These are phyloP conservation scores for Gyrodon lividus DNA, from an alignment of 768 basidiomycete species.

Conservation along the genomic window DNA sequence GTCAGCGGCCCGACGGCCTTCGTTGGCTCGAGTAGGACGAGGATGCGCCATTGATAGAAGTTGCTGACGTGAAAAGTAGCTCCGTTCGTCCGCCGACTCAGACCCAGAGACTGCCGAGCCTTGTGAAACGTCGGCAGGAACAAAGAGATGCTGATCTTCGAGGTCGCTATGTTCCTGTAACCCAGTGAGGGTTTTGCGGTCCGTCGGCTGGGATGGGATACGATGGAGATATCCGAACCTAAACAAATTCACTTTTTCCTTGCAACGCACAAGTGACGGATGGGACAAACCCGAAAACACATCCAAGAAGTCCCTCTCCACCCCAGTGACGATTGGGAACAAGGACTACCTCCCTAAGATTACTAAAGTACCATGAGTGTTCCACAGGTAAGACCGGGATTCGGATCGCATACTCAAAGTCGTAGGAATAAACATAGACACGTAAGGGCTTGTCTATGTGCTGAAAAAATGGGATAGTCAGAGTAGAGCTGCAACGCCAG, in stretches of 20 bases:
- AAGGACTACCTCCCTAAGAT: slow-evolving; percentile 87
- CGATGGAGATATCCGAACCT: slow-evolving; percentile 92
- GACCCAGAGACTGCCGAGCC: slow-evolving; percentile 1
- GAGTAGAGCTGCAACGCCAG: not conserved
- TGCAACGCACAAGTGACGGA: not conserved
- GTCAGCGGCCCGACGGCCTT: slow-evolving; percentile 16
- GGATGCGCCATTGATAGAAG: slow-evolving; percentile 28
- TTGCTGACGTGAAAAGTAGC: slow-evolving; percentile 9
- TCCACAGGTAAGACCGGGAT: not conserved
- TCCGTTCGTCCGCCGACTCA: slow-evolving; percentile 6
- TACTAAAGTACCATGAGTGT: slow-evolving; percentile 45
- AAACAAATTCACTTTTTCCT: slow-evolving; percentile 7
- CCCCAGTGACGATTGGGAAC: slow-evolving; percentile 98
- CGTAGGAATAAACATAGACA: slow-evolving; percentile 95
- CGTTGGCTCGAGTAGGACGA: slow-evolving; percentile 25
- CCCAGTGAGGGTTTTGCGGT: slow-evolving; percentile 57
- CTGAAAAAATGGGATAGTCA: slow-evolving; percentile 38
- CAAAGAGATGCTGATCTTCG: slow-evolving; percentile 67
- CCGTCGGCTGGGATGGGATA: slow-evolving; percentile 75
- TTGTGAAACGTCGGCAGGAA: slow-evolving; percentile 58
- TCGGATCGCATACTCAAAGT: slow-evolving; percentile 76
- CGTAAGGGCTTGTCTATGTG: slow-evolving; percentile 92
- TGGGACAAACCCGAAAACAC: slow-evolving; percentile 83
- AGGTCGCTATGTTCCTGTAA: slow-evolving; percentile 51
- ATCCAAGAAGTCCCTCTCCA: slow-evolving; percentile 92